Evolutionary conservation across 2,329 filamentous ascomycete species (phyloP).

Genomic region (Exophiala sideris): DNA sequence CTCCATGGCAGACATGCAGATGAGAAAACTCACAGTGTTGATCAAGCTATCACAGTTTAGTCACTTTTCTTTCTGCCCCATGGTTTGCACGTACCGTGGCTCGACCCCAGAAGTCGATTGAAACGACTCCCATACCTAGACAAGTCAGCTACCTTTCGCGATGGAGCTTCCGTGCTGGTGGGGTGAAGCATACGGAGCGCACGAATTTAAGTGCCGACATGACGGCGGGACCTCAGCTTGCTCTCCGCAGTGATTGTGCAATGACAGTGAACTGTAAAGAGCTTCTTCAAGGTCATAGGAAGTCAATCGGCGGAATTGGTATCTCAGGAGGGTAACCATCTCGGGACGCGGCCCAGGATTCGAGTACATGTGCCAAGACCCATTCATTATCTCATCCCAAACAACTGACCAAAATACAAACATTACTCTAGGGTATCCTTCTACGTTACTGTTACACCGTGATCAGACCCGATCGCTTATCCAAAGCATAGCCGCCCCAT

Average conservation of each 20-base stretch:
- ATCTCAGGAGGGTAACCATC: no score
- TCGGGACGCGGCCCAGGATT: no score
- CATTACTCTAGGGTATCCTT: no score
- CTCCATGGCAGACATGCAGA: no score
- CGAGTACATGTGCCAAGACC: no score
- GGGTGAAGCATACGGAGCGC: slow-evolving; percentile 53
- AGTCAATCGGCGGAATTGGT: background rate
- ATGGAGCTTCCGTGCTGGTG: background rate
- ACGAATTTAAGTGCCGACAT: slow-evolving; percentile 62
- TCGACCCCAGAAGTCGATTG: slow-evolving; percentile 81
- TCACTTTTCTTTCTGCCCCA: background rate
- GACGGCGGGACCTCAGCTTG: slow-evolving; percentile 7
- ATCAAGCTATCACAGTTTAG: slow-evolving; percentile 30
- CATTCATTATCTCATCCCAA: no score
- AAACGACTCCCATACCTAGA: slow-evolving; percentile 80
- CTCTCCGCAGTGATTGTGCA: no score
- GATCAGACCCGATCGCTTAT: no score
- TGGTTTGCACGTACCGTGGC: slow-evolving; percentile 61
- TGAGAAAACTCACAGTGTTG: slow-evolving; percentile 37
- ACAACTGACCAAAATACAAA: no score
- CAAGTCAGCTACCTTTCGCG: slow-evolving; percentile 27
- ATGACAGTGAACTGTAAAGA: background rate
- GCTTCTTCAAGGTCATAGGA: no score
- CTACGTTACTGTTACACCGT: no score
- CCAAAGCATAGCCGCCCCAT: slow-evolving; percentile 6